Conservation (phyloP, 2,329 filamentous ascomycete species). For the Hymenoscyphus infarciens region DNA sequence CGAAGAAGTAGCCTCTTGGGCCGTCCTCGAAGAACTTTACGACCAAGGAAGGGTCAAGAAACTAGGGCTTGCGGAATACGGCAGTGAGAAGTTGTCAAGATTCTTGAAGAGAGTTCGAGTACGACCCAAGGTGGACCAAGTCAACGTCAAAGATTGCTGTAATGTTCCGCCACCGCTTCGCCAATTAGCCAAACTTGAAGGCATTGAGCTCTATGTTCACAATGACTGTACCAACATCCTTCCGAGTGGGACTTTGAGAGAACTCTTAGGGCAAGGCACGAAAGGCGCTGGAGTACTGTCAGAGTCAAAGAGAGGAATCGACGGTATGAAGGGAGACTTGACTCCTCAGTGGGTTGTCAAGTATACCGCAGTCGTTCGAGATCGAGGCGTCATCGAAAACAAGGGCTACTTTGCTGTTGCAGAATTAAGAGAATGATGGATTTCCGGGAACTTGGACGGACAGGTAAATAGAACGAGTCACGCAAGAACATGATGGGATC, state of each 20-base stretch:
- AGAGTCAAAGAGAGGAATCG: slow-evolving; percentile 39
- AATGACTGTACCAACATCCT: slow-evolving; percentile 92
- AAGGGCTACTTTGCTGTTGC: slow-evolving; percentile 96
- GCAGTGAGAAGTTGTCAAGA: slow-evolving; percentile 72
- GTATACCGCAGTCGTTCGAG: slow-evolving; percentile 91
- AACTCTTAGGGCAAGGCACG: slow-evolving; percentile 71
- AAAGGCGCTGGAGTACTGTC: slow-evolving; percentile 74
- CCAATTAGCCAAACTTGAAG: slow-evolving; percentile 74
- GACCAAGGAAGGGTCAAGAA: slow-evolving; percentile 66
- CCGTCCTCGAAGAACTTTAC: slow-evolving; percentile 70
- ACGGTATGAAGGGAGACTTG: slow-evolving; percentile 71
- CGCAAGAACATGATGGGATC: slow-evolving; percentile 2
- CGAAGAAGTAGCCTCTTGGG: slow-evolving; percentile 66
- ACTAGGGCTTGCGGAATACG: slow-evolving; percentile 88
- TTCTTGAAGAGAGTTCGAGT: slow-evolving; percentile 71
- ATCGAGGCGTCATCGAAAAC: slow-evolving; percentile 94
- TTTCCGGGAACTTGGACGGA: background rate
- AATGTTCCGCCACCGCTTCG: slow-evolving; percentile 87
- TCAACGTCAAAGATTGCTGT: slow-evolving; percentile 94
- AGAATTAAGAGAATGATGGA: slow-evolving; percentile 51
- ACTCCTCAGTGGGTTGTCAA: slow-evolving; percentile 93
- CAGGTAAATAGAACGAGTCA: slow-evolving; percentile 2
- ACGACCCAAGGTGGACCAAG: slow-evolving; percentile 83
- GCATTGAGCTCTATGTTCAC: slow-evolving; percentile 87
- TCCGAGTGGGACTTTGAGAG: slow-evolving; percentile 76